phyloP scores from a whole-genome alignment of 495 filamentous ascomycete genomes.

The Tetracladium setigerum region DNA sequence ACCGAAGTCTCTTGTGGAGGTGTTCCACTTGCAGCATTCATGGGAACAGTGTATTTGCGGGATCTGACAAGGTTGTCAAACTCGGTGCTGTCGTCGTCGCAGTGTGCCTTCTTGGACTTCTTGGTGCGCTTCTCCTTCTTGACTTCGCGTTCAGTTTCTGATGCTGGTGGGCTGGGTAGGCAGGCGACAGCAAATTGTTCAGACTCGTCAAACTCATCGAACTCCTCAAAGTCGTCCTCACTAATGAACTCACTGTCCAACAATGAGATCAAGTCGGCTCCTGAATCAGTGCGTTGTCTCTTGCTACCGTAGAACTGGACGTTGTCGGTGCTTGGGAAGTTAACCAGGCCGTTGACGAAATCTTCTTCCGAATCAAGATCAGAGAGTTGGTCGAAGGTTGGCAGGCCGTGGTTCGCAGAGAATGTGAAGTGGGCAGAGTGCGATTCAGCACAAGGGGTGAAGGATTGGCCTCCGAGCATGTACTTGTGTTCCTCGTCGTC shows the following conservation, averaged over 20 bases:
- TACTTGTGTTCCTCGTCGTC: conserved; percentile 75
- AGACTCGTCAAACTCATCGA: conserved; percentile 46
- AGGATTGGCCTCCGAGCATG: conserved; percentile 54
- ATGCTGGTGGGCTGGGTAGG: conserved; percentile 38
- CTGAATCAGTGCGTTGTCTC: conserved; percentile 64
- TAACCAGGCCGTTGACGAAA: conserved; percentile 68
- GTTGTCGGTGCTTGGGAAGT: conserved; percentile 54
- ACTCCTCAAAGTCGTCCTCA: conserved; percentile 70
- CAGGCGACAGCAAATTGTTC: conserved; percentile 47
- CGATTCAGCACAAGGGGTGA: conserved; percentile 43
- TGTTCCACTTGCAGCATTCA: conserved; percentile 35
- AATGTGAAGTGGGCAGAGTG: conserved; percentile 44
- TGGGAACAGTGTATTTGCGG: conserved; percentile 32
- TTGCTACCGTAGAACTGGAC: conserved; percentile 63
- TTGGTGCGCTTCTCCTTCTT: conserved; percentile 58
- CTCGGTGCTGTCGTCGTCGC: conserved; percentile 29
- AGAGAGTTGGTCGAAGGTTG: conserved; percentile 75
- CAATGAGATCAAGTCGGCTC: conserved; percentile 36
- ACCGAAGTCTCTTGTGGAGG: conserved; percentile 27
- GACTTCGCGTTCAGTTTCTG: conserved; percentile 35
- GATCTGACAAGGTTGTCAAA: conserved; percentile 28
- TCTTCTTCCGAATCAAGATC: conserved; percentile 93
- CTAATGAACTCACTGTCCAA: conserved; percentile 70
- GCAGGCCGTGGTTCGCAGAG: conserved; percentile 53
- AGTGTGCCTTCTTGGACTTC: conserved; percentile 37